These are phyloP conservation scores for Zymoseptoria brevis DNA, from an alignment of 2,329 filamentous ascomycete species.

Conservation along the genomic window DNA sequence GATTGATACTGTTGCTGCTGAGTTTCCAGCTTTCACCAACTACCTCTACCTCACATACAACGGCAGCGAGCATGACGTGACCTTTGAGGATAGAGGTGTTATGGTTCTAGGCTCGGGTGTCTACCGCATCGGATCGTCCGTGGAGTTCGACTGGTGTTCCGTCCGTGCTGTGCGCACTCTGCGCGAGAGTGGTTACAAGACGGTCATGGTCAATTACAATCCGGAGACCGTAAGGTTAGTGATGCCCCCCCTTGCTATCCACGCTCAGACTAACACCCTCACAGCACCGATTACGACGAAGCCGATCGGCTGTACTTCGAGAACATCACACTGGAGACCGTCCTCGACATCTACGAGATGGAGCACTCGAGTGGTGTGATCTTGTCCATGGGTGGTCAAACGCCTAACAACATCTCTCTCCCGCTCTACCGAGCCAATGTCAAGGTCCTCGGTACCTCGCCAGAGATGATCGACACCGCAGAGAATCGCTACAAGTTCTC, in stretches of 20 bases:
- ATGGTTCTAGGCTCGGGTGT: constrained; percentile 96
- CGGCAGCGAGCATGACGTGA: constrained; percentile 73
- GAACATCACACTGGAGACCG: constrained; percentile 82
- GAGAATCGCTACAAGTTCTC: constrained; percentile 99
- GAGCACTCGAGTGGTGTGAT: constrained; percentile 79
- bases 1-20: constrained; percentile 95
- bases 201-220: constrained; percentile 74
- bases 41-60: constrained; percentile 97
- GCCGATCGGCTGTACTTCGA: constrained; percentile 94
- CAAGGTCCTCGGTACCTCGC: constrained; percentile 88
- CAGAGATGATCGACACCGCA: constrained; percentile 96
- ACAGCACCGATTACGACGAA: constrained; percentile 69
- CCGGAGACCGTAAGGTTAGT: constrained; percentile 1
- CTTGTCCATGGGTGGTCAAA: constrained; percentile 94
- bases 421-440: constrained; percentile 81
- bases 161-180: constrained; percentile 89
- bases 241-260: neutral
- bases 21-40: constrained; percentile 91
- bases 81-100: constrained; percentile 80
- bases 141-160: constrained; percentile 99
- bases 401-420: constrained; percentile 93
- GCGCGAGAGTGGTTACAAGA: constrained; percentile 76
- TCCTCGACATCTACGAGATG: constrained; percentile 87
- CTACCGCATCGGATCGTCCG: constrained; percentile 93
- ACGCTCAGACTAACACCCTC: neutral